Conservation (phyloP, 192 early-diverging fungal species). For the Coemansia sp. region DNA sequence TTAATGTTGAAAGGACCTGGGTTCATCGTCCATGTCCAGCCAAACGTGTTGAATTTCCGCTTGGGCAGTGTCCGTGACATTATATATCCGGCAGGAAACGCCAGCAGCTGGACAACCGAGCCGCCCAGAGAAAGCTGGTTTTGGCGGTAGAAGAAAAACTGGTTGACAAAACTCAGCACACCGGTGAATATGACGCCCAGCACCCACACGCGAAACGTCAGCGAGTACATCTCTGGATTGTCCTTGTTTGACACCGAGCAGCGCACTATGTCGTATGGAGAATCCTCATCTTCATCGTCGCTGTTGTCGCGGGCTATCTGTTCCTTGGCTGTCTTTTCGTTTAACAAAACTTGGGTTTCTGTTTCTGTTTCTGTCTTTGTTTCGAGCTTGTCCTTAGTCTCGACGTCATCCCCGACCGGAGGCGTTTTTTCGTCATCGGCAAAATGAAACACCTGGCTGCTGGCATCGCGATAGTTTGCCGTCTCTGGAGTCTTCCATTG, state of each 20-base stretch:
- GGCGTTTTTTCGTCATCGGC: slow-evolving; percentile 28
- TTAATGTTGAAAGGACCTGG: slow-evolving; percentile 85
- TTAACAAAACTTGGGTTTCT: slow-evolving; percentile 27
- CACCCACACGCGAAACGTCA: slow-evolving; percentile 72
- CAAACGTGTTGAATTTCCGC: slow-evolving; percentile 52
- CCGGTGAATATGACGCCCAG: slow-evolving; percentile 67
- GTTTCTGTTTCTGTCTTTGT: slow-evolving; percentile 27
- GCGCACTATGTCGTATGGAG: slow-evolving; percentile 66
- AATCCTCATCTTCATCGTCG: slow-evolving; percentile 25
- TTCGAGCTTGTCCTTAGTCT: slow-evolving; percentile 40
- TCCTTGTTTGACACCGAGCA: slow-evolving; percentile 69
- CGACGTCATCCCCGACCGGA: not conserved
- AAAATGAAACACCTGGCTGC: slow-evolving; percentile 16
- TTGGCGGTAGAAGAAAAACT: slow-evolving; percentile 83
- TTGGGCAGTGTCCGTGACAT: slow-evolving; percentile 63
- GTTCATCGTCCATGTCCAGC: slow-evolving; percentile 62
- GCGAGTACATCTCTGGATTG: slow-evolving; percentile 61
- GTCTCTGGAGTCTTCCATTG: slow-evolving; percentile 14
- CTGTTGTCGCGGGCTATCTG: not conserved
- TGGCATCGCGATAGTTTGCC: not conserved
- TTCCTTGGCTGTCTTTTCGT: slow-evolving; percentile 28
- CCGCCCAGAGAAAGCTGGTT: slow-evolving; percentile 72
- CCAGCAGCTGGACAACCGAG: slow-evolving; percentile 69
- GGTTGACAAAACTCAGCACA: slow-evolving; percentile 67
- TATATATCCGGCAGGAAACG: slow-evolving; percentile 71